These are phyloP conservation scores for Trypethelium eluteriae DNA, from an alignment of 495 filamentous ascomycete species.

Conservation along the genomic window DNA sequence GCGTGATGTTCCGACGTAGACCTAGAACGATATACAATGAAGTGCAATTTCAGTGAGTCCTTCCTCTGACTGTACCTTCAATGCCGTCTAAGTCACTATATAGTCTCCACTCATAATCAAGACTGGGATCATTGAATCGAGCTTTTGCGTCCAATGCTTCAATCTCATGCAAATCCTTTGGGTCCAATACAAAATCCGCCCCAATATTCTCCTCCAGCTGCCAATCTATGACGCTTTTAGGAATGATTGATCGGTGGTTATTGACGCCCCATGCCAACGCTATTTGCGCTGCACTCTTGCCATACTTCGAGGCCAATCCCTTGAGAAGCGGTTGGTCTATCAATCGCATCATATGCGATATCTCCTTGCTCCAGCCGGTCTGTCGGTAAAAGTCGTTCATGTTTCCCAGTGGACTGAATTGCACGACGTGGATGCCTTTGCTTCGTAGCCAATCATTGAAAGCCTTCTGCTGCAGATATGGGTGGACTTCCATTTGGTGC, in stretches of 20 bases:
- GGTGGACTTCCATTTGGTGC: constrained; percentile 19
- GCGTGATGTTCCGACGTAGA: not conserved
- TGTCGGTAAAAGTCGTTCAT: constrained; percentile 20
- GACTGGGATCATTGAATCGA: constrained; percentile 49
- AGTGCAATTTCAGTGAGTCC: constrained; percentile 11
- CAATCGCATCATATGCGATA: constrained; percentile 15
- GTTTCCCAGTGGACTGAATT: constrained; percentile 17
- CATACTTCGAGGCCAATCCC: constrained; percentile 11
- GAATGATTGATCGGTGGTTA: constrained; percentile 16
- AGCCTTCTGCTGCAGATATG: constrained; percentile 15
- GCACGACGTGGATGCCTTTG: constrained; percentile 16
- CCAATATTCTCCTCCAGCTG: constrained; percentile 45
- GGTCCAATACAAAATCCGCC: constrained; percentile 45
- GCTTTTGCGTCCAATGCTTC: constrained; percentile 42
- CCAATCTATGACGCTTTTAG: constrained; percentile 19
- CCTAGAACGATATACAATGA: not conserved
- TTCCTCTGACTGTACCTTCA: constrained; percentile 11
- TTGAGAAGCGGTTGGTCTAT: constrained; percentile 15
- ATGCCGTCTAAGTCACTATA: constrained; percentile 17
- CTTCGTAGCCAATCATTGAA: not conserved
- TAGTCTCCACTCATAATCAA: constrained; percentile 14
- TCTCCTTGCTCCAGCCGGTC: constrained; percentile 16
- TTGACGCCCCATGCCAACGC: constrained; percentile 17
- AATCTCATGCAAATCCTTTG: constrained; percentile 44
- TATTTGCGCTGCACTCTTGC: constrained; percentile 14